A percentile compares a stretch with the other conserved stretches of the same genome.
Evolutionary conservation across 23 red algal genomes (phyloP).

Genomic region (Gracilariopsis chorda): DNA sequence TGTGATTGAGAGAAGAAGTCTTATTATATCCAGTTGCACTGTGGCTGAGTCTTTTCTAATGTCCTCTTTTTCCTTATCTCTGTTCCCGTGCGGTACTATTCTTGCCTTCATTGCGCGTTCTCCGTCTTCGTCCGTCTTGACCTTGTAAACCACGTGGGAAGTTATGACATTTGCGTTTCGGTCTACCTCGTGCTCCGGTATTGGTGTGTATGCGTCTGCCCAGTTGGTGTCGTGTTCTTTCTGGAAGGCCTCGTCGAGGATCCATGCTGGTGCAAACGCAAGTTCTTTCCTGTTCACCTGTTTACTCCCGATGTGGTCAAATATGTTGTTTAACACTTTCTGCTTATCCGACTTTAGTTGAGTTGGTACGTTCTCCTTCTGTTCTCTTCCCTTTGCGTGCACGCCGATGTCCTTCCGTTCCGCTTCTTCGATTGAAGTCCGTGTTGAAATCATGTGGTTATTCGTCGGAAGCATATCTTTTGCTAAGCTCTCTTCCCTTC

Average conservation of each 20-base stretch:
- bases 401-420: no score
- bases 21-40: neutral
- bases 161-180: neutral
- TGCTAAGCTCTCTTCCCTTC: no score
- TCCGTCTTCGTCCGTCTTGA: constrained; percentile 17
- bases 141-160: constrained; percentile 13
- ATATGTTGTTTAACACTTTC: neutral
- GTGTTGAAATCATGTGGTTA: no score
- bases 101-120: neutral
- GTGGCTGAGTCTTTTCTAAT: constrained; percentile 9
- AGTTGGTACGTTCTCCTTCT: no score
- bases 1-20: neutral
- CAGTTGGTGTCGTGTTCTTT: constrained; percentile 14
- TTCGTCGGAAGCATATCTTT: no score
- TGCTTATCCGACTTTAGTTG: no score
- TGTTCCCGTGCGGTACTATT: constrained; percentile 13
- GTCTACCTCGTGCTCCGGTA: neutral
- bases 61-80: constrained; percentile 4
- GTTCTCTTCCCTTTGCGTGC: no score
- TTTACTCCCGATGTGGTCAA: neutral
- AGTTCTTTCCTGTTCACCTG: neutral
- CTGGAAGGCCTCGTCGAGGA: neutral
- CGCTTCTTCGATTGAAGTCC: no score
- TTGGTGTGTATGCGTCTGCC: neutral
- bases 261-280: neutral